Percentiles rank a stretch among this genome's conserved stretches.
phyloP scores from a whole-genome alignment of 2,329 filamentous ascomycete species.

The Claviceps sp. region DNA sequence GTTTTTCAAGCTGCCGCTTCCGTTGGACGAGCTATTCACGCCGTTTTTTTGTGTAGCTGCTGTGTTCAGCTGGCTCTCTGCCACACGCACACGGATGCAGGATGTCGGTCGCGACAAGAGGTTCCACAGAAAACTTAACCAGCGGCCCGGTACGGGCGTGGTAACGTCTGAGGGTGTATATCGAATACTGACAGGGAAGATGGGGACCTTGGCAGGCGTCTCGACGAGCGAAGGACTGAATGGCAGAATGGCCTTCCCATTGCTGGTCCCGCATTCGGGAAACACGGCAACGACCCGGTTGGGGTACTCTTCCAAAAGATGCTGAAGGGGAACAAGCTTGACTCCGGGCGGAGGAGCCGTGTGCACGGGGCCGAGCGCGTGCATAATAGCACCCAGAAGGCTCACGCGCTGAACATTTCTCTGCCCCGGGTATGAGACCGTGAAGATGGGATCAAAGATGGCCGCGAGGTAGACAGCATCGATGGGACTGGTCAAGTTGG shows the following conservation, averaged over 20 bases:
- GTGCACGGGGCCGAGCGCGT: slow-evolving; percentile 52
- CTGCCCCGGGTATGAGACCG: slow-evolving; percentile 64
- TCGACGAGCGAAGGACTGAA: slow-evolving; percentile 66
- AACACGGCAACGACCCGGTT: slow-evolving; percentile 72
- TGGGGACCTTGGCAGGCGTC: slow-evolving; percentile 51
- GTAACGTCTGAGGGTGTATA: slow-evolving; percentile 86
- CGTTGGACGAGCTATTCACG: slow-evolving; percentile 11
- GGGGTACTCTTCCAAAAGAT: slow-evolving; percentile 55
- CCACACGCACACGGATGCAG: slow-evolving; percentile 81
- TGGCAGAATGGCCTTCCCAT: slow-evolving; percentile 78
- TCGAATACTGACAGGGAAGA: slow-evolving; percentile 82
- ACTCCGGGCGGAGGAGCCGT: slow-evolving; percentile 30
- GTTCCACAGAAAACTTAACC: slow-evolving; percentile 68
- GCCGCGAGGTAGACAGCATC: slow-evolving; percentile 89
- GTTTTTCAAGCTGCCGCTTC: slow-evolving; percentile 14
- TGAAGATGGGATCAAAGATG: slow-evolving; percentile 94
- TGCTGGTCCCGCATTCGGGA: slow-evolving; percentile 88
- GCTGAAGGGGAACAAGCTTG: slow-evolving; percentile 45
- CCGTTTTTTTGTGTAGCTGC: slow-evolving; percentile 25
- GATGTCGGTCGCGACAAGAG: slow-evolving; percentile 76
- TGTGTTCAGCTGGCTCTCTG: slow-evolving; percentile 53
- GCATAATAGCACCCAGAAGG: slow-evolving; percentile 59
- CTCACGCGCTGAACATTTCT: slow-evolving; percentile 64
- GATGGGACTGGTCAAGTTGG: slow-evolving; percentile 83
- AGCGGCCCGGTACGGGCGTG: slow-evolving; percentile 69